A percentile compares a stretch with the other conserved stretches of the same genome.
phyloP scores from a whole-genome alignment of 2,329 filamentous ascomycete genomes.

The Grosmannia huntii region DNA sequence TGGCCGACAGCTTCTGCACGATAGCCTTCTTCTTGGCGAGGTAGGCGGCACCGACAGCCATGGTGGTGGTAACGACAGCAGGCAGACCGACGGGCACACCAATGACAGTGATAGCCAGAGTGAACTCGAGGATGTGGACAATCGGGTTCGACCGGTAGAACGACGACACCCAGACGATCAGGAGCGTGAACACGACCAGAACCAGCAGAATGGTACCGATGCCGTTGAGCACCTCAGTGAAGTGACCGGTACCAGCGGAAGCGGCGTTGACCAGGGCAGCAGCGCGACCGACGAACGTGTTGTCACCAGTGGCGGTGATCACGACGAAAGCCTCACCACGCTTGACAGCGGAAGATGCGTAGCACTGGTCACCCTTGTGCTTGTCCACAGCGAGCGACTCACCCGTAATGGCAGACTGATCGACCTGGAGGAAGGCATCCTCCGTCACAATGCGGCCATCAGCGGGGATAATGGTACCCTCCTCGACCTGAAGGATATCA shows the following conservation, averaged over 20 bases:
- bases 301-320: slow-evolving; percentile 74
- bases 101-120: slow-evolving; percentile 79
- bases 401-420: slow-evolving; percentile 84
- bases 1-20: slow-evolving; percentile 83
- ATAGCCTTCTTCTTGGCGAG: slow-evolving; percentile 88
- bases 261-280: slow-evolving; percentile 75
- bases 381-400: slow-evolving; percentile 89
- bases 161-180: slow-evolving; percentile 73
- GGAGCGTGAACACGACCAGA: slow-evolving; percentile 66
- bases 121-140: slow-evolving; percentile 68
- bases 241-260: slow-evolving; percentile 64
- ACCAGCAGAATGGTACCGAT: slow-evolving; percentile 73
- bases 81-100: slow-evolving; percentile 89
- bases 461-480: slow-evolving; percentile 84
- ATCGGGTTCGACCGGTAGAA: slow-evolving; percentile 82
- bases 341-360: slow-evolving; percentile 79
- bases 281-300: slow-evolving; percentile 80
- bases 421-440: slow-evolving; percentile 74
- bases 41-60: slow-evolving; percentile 87
- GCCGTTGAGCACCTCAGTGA: slow-evolving; percentile 80
- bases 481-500: slow-evolving; percentile 81
- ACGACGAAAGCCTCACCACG: slow-evolving; percentile 78
- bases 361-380: slow-evolving; percentile 68
- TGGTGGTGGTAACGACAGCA: slow-evolving; percentile 85
- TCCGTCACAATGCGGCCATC: slow-evolving; percentile 79